phyloP scores from a whole-genome alignment of 108 stramenopile species.

The Nitzschia sp. region DNA sequence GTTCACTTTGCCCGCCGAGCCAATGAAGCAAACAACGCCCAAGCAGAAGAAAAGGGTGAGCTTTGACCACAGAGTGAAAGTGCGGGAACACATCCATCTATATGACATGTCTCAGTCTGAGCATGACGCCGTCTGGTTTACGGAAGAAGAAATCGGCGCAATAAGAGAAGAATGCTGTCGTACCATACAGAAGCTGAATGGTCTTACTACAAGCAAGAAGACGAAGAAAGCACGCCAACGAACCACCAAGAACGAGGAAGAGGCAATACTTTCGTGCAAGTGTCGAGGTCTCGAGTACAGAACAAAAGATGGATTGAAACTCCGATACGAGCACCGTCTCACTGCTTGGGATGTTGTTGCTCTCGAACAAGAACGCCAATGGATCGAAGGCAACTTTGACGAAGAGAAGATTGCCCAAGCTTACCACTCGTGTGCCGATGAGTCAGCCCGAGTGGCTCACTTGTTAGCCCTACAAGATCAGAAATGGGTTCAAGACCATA shows the following conservation, averaged over 20 bases:
- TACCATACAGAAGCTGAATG: background rate
- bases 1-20: background rate
- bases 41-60: background rate
- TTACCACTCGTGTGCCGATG: slow-evolving; percentile 13
- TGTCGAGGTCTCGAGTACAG: slow-evolving; percentile 15
- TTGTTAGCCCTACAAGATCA: slow-evolving; percentile 5
- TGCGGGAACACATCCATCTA: slow-evolving; percentile 6
- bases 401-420: background rate
- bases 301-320: slow-evolving; percentile 11
- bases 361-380: slow-evolving; percentile 12
- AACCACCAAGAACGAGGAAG: background rate
- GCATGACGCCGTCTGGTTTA: background rate
- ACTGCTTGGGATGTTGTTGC: slow-evolving; percentile 22
- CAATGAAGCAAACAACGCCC: background rate
- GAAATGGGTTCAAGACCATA: slow-evolving; percentile 3
- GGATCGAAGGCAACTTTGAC: background rate
- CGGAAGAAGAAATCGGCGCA: background rate
- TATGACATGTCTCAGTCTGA: slow-evolving; percentile 13
- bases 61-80: background rate
- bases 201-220: slow-evolving; percentile 1
- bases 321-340: slow-evolving; percentile 4
- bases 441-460: slow-evolving; percentile 4
- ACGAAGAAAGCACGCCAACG: background rate
- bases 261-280: background rate
- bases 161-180: slow-evolving; percentile 9